Conservation (phyloP, 495 filamentous ascomycete species). For the Neurospora tetraspora region DNA sequence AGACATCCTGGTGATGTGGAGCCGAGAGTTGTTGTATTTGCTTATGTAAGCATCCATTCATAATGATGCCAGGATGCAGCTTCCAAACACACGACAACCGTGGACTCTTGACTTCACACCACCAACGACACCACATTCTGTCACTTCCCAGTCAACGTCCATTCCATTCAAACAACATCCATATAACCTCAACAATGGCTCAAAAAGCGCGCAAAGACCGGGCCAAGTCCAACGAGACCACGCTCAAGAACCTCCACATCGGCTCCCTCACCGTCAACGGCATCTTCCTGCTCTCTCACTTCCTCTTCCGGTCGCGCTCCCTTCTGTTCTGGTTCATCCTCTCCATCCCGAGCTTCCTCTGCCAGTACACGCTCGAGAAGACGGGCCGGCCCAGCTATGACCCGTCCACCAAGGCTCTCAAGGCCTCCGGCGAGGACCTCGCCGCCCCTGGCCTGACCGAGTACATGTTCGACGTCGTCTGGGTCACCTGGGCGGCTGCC, state of each 20-base stretch:
- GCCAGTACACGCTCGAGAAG: constrained; percentile 76
- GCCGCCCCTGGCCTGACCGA: constrained; percentile 84
- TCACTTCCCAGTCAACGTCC: too few species aligned
- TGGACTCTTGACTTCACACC: too few species aligned
- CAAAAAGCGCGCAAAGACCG: constrained; percentile 93
- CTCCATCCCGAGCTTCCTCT: constrained; percentile 59
- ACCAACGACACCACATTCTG: too few species aligned
- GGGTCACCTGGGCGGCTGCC: constrained; percentile 74
- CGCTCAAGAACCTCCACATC: constrained; percentile 70
- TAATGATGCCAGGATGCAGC: too few species aligned
- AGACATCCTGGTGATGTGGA: too few species aligned
- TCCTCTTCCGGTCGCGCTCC: constrained; percentile 57
- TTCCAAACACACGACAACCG: too few species aligned
- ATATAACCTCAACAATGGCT: constrained; percentile 32
- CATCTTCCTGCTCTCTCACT: constrained; percentile 62
- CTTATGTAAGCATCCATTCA: too few species aligned
- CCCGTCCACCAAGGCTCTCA: constrained; percentile 52
- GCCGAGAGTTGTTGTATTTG: too few species aligned
- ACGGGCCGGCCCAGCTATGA: constrained; percentile 69
- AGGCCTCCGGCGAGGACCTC: constrained; percentile 75
- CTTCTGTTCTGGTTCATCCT: constrained; percentile 62
- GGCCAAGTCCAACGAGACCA: constrained; percentile 64
- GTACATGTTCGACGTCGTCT: constrained; percentile 95
- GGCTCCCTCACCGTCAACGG: constrained; percentile 59
- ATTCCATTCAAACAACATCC: too few species aligned